phyloP scores from a whole-genome alignment of 257 asterid species.

The Sherardia arvensis region DNA sequence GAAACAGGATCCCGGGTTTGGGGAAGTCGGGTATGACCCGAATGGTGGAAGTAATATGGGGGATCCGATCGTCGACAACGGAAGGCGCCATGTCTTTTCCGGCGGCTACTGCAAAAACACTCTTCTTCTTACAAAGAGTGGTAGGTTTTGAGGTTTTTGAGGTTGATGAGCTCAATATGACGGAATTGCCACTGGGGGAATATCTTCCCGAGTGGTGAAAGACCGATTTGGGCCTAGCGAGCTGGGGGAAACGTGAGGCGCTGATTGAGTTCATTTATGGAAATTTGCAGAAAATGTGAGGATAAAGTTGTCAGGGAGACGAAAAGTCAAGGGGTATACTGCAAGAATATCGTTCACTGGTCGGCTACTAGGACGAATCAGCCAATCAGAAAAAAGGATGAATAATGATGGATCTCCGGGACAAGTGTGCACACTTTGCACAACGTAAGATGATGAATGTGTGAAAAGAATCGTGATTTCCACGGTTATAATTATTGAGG shows the following conservation, averaged over 20 bases:
- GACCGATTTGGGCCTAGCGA: constrained; percentile 28
- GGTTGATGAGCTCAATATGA: constrained; percentile 28
- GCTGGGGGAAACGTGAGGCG: constrained; percentile 3
- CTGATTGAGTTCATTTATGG: constrained; percentile 26
- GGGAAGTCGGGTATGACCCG: constrained; percentile 90
- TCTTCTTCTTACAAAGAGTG: background rate
- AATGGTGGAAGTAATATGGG: constrained; percentile 61
- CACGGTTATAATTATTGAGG: background rate
- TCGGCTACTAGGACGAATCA: background rate
- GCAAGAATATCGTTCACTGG: background rate
- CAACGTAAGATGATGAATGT: background rate
- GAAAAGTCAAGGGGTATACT: constrained; percentile 4
- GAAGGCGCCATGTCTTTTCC: constrained; percentile 36
- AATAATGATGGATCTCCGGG: background rate
- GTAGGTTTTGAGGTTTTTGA: constrained; percentile 19
- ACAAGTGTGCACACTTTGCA: background rate
- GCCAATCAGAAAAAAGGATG: background rate
- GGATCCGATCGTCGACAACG: constrained; percentile 44
- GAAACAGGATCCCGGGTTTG: constrained; percentile 86
- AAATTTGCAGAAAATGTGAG: constrained; percentile 2
- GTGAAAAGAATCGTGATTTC: constrained; percentile 3
- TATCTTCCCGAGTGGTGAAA: background rate
- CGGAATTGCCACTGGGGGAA: constrained; percentile 19
- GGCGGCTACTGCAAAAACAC: constrained; percentile 15
- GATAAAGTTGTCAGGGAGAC: background rate